Base-by-base conservation (phyloP, 1,284 basidiomycete genomes). In the Somion occarium region DNA sequence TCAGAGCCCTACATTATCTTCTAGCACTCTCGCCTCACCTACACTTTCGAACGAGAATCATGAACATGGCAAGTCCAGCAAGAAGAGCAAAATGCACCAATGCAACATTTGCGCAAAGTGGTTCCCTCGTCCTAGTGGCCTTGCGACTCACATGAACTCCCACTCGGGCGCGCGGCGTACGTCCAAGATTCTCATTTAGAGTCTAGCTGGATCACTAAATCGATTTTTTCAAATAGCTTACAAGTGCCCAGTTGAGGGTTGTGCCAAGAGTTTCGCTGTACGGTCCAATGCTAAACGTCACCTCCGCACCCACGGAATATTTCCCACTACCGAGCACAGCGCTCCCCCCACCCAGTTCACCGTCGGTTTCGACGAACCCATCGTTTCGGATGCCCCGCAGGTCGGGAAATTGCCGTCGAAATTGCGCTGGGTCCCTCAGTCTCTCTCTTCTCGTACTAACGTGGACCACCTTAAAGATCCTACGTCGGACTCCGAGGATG, bases 121-220 rank as follows among this genome's bases (percentile, higher is more conserved):
- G 38, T 85, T 85, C 62, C 80, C 80, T 50, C 70, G 80, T 26
- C 85, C 84, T 0, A 84, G 82, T 55, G 83, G 81, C n/a, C 71
- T 88, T 43, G 71, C 72, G 47, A 86, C 85, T 11, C 85, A 88
- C 66, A 85, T 86, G 82, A 80, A 84, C 56, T 80, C 80, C 37
- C 85, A 88, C 62, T 83, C 78, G 0, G 82, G 83, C 37, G 75
- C 75, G 34, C 82, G 80, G 64, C 85, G 85, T 80, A 64, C 59
- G 79, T 69, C 15, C 37, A 50, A 18, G 13, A 9, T 41, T 43
- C 44, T 27, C 46, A 20, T 30, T 4, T 20, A 20, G 5, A 5
- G 18, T 27, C 11, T 27, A 3, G 4, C 27, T 3, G n/a, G n/a
- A 27, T 34, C 15, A 19, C n/a, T 38, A 5, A 38, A 12, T 18